Base-by-base conservation (phyloP, 129 eudicot genomes). In the Tagetes erecta region DNA sequence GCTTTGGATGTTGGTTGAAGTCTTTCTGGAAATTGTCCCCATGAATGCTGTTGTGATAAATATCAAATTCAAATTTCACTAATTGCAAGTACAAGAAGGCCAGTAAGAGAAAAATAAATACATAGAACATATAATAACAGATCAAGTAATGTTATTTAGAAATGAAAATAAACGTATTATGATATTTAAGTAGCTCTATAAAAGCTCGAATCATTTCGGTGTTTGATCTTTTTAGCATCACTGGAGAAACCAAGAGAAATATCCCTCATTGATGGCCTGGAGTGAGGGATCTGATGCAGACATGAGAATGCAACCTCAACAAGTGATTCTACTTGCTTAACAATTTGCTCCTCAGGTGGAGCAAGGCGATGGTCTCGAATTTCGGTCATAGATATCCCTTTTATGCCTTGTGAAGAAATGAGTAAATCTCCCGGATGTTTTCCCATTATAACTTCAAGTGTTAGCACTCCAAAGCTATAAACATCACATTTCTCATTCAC, bases 391-490 rank as follows among this genome's bases (percentile, higher is more conserved):
- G 41, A 59, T 9, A 33, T 0, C n/a, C 14, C 6, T 59, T 34
- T 8, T 40, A 59, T 59, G 20, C 10, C 65, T 59, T 59, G 40
- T 33, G 14, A 3, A 4, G 14, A 34, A 33, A 14, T 9, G 20
- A 59, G 8, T 7, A 59, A 33, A 59, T 59, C 65, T 8, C 65
- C 65, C 0, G 41, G 65, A 59, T 59, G 65, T 40, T 59, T 59
- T 59, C 65, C 65, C 65, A 59, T 59, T 10, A 59, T 59, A 34
- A 59, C 39, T 59, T 59, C 65, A 9, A 59, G 40, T 34, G 65
- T 59, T 59, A 59, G 40, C 10, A 33, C 14, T 6, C 65, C 41
- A 33, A 59, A 59, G 41, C 65, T 9, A 4, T 59, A 59, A 3
- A 59, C 65, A 8, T 59, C 65, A 34, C 65, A 59, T 8, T 59